A percentile compares a stretch with the other conserved stretches of the same genome.
Conservation (phyloP, 306 rosid species). For the Medicago arabica region DNA sequence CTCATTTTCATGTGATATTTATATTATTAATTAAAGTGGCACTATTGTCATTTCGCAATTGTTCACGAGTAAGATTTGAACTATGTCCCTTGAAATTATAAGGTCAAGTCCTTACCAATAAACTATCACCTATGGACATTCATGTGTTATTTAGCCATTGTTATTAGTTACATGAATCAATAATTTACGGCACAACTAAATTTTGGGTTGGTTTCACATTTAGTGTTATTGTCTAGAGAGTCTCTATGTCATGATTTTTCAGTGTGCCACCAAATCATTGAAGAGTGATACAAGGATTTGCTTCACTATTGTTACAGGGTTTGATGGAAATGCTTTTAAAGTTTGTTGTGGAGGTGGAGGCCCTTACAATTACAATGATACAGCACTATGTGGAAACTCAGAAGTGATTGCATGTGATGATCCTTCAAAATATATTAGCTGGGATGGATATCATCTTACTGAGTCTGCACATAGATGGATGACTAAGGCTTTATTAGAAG, state of each 20-base stretch:
- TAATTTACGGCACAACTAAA: conserved; percentile 6
- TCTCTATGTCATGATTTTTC: neutral
- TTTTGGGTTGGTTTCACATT: neutral
- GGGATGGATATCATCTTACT: conserved; percentile 75
- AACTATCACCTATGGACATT: too few relatives aligned
- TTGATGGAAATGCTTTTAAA: conserved; percentile 36
- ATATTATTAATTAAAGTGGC: too few relatives aligned
- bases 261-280: neutral
- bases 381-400: conserved; percentile 38
- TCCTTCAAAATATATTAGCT: conserved; percentile 55
- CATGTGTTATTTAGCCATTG: too few relatives aligned
- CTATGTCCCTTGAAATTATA: too few relatives aligned
- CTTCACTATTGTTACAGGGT: conserved; percentile 44
- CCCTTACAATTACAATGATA: conserved; percentile 48
- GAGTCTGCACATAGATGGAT: conserved; percentile 70
- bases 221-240: neutral
- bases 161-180: neutral
- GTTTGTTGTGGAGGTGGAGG: conserved; percentile 59
- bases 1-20: too few relatives aligned
- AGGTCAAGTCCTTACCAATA: too few relatives aligned
- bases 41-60: too few relatives aligned
- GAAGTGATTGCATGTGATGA: conserved; percentile 46
- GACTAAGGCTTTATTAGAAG: conserved; percentile 48
- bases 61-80: too few relatives aligned
- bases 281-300: neutral